Evolutionary conservation across 1,139 yeast species (phyloP).

Genomic region (Geotrichum histeridarum): DNA sequence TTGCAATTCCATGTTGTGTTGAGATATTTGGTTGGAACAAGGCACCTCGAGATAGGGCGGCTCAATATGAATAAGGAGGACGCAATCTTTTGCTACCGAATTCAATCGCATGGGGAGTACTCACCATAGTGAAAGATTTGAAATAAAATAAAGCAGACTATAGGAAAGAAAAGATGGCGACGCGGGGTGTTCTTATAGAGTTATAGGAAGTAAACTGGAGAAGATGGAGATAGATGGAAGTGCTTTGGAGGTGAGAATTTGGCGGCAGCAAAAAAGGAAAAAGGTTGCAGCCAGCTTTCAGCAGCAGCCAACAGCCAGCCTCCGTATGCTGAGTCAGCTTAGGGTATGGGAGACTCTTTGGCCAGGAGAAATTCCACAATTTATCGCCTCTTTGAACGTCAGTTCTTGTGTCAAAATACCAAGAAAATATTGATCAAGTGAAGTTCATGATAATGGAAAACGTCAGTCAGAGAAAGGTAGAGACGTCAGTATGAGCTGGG

Average conservation of each 20-base stretch:
- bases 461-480: too few relatives aligned
- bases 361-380: too few relatives aligned
- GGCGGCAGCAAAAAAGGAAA: constrained; percentile 1
- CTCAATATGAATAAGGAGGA: neutral
- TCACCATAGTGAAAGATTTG: neutral
- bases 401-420: too few relatives aligned
- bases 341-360: too few relatives aligned
- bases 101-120: neutral
- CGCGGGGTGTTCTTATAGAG: neutral
- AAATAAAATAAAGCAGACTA: neutral
- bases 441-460: too few relatives aligned
- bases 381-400: too few relatives aligned
- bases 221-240: neutral
- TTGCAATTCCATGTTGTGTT: neutral
- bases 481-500: too few relatives aligned
- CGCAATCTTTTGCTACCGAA: neutral
- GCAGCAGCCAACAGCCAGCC: neutral
- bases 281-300: neutral
- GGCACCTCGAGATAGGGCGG: neutral
- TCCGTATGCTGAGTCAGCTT: neutral
- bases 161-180: neutral
- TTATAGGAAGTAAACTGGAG: neutral
- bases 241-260: neutral
- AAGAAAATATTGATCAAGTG: too few relatives aligned
- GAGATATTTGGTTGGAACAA: neutral